phyloP scores from a whole-genome alignment of 345 rosid species.

The Alliaria petiolata region DNA sequence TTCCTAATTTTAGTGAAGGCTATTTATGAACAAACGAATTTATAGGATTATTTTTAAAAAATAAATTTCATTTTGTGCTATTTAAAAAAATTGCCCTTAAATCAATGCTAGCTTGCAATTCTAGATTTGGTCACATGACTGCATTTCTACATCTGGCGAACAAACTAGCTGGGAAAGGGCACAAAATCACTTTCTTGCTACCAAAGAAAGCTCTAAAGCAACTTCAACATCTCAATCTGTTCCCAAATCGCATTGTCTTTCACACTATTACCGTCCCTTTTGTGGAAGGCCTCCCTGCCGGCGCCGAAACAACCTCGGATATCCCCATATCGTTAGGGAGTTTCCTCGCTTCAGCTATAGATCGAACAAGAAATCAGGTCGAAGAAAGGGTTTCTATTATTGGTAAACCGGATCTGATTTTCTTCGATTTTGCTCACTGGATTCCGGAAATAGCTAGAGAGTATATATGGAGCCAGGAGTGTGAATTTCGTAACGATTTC shows the following conservation, averaged over 20 bases:
- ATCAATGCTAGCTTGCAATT: no score
- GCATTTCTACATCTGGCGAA: slow-evolving; percentile 48
- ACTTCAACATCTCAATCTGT: slow-evolving; percentile 34
- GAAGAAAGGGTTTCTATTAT: slow-evolving; percentile 20
- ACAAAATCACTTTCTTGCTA: slow-evolving; percentile 34
- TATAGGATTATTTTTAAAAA: no score
- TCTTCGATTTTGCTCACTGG: slow-evolving; percentile 60
- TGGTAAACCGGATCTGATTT: slow-evolving; percentile 39
- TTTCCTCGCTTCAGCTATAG: slow-evolving; percentile 54
- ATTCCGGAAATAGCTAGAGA: slow-evolving; percentile 44
- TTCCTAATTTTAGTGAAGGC: no score
- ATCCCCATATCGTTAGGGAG: slow-evolving; percentile 32
- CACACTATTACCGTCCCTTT: slow-evolving; percentile 37
- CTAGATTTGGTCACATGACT: slow-evolving; percentile 49
- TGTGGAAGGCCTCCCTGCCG: slow-evolving; percentile 58
- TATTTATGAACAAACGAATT: no score
- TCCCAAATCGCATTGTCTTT: slow-evolving; percentile 42
- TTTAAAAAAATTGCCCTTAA: no score
- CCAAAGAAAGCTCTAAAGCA: slow-evolving; percentile 37
- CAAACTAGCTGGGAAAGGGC: slow-evolving; percentile 47
- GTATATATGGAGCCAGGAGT: slow-evolving; percentile 51
- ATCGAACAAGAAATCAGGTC: slow-evolving; percentile 50
- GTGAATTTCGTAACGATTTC: slow-evolving; percentile 43
- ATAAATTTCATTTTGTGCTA: no score
- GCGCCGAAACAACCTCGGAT: slow-evolving; percentile 66